Base-by-base conservation (phyloP, 805 yeast species). In the Yamadazyma tumulicola region DNA sequence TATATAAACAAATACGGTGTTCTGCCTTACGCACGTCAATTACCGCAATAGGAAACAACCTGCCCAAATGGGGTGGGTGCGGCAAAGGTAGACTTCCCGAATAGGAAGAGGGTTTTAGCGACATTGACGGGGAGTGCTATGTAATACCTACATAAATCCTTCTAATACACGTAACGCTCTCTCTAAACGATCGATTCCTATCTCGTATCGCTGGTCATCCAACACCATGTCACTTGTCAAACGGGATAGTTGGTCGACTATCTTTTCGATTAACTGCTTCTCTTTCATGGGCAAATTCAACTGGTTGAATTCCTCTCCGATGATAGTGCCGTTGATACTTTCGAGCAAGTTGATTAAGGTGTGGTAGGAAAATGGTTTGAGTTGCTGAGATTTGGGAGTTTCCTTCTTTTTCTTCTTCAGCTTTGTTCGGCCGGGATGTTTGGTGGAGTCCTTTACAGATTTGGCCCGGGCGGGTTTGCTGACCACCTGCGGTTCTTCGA, bases 221-320 rank as follows among this genome's bases (percentile, higher is more conserved):
- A 85, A 55, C 35, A 88, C 83, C 85, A 93, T 87, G 52, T 88
- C 96, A 34, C 89, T 86, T 3, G 95, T 87, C 39, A 93, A 71
- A 48, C 93, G 72, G 25, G 93, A 81, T 30, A 91, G 66, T 2
- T 94, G 80, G 50, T 88, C 95, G 3, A 91, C 84, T 31, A 91
- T 77, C 57, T 86, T 79, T 51, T 91, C 97, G 27, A 91, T 67
- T 26, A 89, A 67, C 48, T 77, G 81, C 46, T 84, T 82, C 51
- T 88, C 96, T 39, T 81, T 81, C 0, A 72, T 61, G 7, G 91
- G 88, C 44, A 88, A 68, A 24, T 82, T 84, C 39, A 89, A 60
- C 34, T 77, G 76, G 26, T 79, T 76, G 52, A 88, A 85, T 46
- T 86, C 93, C 48, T 75, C 79, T 3, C 83, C 83, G 35, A 76